These are phyloP conservation scores for Lactuca sativa DNA, from an alignment of 129 eudicot genomes.

Conservation along the genomic window DNA sequence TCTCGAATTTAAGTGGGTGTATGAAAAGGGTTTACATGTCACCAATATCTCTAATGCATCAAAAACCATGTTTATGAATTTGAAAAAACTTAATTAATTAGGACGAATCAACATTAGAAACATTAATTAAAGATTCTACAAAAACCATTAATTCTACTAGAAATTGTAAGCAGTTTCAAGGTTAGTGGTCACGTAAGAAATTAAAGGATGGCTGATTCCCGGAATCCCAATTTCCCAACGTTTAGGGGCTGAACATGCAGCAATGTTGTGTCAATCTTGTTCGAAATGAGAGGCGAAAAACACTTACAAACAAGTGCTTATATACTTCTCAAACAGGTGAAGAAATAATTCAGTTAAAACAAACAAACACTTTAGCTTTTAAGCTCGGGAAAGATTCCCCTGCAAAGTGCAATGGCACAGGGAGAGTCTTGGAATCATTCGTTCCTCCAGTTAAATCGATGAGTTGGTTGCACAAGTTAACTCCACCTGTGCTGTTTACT, in stretches of 20 bases:
- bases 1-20: conserved; percentile 97
- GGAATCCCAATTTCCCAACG: conserved; percentile 92
- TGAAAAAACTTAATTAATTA: conserved; percentile 61
- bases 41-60: conserved; percentile 92
- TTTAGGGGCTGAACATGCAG: conserved; percentile 96
- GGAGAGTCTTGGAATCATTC: conserved; percentile 84
- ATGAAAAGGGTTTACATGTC: conserved; percentile 62
- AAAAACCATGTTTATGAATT: conserved; percentile 89
- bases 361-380: conserved; percentile 80
- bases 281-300: conserved; percentile 91
- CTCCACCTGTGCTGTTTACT: conserved; percentile 81
- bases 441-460: conserved; percentile 75
- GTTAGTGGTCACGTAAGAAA: conserved; percentile 55
- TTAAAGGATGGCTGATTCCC: conserved; percentile 71
- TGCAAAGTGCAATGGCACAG: conserved; percentile 92
- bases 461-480: conserved; percentile 77
- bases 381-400: conserved; percentile 87
- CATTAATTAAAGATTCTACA: conserved; percentile 54
- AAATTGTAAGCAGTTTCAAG: conserved; percentile 82
- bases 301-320: conserved; percentile 94
- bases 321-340: conserved; percentile 86
- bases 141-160: conserved; percentile 55
- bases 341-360: conserved; percentile 60
- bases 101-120: conserved; percentile 57
- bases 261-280: conserved; percentile 95